Conservation (phyloP, 192 early-diverging fungal genomes). For the Coemansia javaensis region DNA sequence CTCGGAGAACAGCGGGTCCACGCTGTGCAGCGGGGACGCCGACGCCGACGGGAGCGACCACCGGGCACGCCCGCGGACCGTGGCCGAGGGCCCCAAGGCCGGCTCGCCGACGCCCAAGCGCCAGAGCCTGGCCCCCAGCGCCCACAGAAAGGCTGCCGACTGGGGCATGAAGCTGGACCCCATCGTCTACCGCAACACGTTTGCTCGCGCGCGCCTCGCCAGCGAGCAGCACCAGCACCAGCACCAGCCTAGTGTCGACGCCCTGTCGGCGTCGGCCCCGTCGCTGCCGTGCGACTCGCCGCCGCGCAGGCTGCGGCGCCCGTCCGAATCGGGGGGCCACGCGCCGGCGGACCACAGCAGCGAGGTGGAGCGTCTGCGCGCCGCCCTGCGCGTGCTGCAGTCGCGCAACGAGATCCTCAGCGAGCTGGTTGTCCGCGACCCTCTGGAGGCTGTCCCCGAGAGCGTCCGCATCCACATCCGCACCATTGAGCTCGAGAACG, state of each 20-base stretch:
- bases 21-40: constrained; percentile 23
- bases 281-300: neutral
- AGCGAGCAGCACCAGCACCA: constrained; percentile 6
- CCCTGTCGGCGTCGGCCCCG: neutral
- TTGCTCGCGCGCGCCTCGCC: constrained; percentile 26
- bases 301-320: neutral
- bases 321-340: neutral
- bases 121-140: neutral
- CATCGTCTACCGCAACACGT: constrained; percentile 38
- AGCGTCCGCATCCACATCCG: constrained; percentile 19
- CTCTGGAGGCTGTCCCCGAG: constrained; percentile 21
- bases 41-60: neutral
- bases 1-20: constrained; percentile 51
- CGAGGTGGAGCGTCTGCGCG: constrained; percentile 23
- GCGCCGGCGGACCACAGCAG: neutral
- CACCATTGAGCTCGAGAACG: constrained; percentile 47
- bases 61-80: neutral
- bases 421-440: constrained; percentile 21
- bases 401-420: constrained; percentile 36
- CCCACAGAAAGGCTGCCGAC: too few relatives aligned
- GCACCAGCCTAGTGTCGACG: neutral
- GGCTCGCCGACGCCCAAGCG: constrained; percentile 18
- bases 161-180: constrained; percentile 12
- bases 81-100: neutral
- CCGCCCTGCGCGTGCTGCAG: constrained; percentile 21